These are phyloP conservation scores for Neocatenulostroma microsporum DNA, from an alignment of 2,329 filamentous ascomycete genomes.

Conservation along the genomic window DNA sequence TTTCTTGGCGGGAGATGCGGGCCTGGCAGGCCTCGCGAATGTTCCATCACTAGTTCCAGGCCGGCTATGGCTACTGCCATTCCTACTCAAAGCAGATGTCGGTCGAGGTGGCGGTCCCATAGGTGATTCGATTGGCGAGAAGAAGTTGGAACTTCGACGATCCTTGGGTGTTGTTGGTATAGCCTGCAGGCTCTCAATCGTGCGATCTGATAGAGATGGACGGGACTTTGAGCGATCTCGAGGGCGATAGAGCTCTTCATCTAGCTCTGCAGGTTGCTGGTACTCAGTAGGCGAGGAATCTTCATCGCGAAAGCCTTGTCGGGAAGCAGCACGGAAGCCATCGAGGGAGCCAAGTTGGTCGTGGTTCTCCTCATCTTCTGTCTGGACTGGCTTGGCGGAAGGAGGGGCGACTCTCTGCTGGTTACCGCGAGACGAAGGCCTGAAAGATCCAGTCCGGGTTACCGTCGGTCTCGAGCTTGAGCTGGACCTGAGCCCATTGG, in stretches of 20 bases:
- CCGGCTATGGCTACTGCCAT: slow-evolving; percentile 40
- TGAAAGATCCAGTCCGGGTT: slow-evolving; percentile 5
- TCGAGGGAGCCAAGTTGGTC: slow-evolving; percentile 38
- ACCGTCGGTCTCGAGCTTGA: neutral
- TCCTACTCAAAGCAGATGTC: slow-evolving; percentile 51
- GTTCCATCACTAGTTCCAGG: slow-evolving; percentile 39
- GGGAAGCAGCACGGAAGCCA: slow-evolving; percentile 37
- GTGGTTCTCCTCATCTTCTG: slow-evolving; percentile 26
- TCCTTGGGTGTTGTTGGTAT: slow-evolving; percentile 69
- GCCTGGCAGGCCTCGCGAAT: slow-evolving; percentile 20
- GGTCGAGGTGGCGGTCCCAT: slow-evolving; percentile 57
- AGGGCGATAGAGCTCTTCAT: slow-evolving; percentile 10
- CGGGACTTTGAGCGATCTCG: slow-evolving; percentile 20
- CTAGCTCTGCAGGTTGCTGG: slow-evolving; percentile 11
- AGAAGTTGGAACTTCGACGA: slow-evolving; percentile 64
- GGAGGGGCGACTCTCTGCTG: slow-evolving; percentile 8
- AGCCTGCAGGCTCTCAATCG: slow-evolving; percentile 72
- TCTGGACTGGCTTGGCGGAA: slow-evolving; percentile 6
- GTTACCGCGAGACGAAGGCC: slow-evolving; percentile 13
- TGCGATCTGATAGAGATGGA: slow-evolving; percentile 69
- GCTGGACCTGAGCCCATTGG: slow-evolving; percentile 1
- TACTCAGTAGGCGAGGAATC: slow-evolving; percentile 15
- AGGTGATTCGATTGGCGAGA: slow-evolving; percentile 51
- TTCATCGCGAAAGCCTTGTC: slow-evolving; percentile 29
- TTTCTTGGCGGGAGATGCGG: slow-evolving; percentile 30